Evolutionary conservation across 2,329 filamentous ascomycete genomes (phyloP).

Genomic region (Aschersonia sp.): DNA sequence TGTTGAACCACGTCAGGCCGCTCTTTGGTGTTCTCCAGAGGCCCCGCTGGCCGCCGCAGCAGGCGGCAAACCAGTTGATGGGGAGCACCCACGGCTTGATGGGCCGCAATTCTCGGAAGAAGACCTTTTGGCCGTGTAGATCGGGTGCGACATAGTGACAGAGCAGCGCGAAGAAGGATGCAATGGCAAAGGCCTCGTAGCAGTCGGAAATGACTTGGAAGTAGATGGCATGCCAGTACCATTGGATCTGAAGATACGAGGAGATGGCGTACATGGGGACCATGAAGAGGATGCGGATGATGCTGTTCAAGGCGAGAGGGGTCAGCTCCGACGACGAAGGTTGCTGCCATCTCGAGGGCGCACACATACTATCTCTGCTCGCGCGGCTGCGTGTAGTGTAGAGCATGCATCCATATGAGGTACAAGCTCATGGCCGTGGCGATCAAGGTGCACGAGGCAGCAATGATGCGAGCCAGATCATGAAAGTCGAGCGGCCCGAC

Average conservation of each 20-base stretch:
- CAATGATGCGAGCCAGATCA: slow-evolving; percentile 35
- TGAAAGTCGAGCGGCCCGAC: slow-evolving; percentile 38
- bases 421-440: slow-evolving; percentile 38
- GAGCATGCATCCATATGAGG: slow-evolving; percentile 42
- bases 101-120: slow-evolving; percentile 54
- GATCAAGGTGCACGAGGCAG: slow-evolving; percentile 31
- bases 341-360: background rate
- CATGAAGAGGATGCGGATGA: slow-evolving; percentile 82
- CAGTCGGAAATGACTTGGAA: slow-evolving; percentile 70
- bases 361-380: slow-evolving; percentile 40
- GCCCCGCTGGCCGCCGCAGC: slow-evolving; percentile 54
- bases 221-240: slow-evolving; percentile 67
- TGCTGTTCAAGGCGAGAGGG: slow-evolving; percentile 31
- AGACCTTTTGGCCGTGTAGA: slow-evolving; percentile 68
- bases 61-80: slow-evolving; percentile 53
- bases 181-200: slow-evolving; percentile 81
- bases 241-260: slow-evolving; percentile 58
- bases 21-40: slow-evolving; percentile 61
- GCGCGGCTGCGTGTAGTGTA: slow-evolving; percentile 43
- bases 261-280: slow-evolving; percentile 67
- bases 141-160: slow-evolving; percentile 69
- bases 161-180: slow-evolving; percentile 71
- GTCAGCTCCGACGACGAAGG: background rate
- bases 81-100: slow-evolving; percentile 63
- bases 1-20: slow-evolving; percentile 82